phyloP scores from a whole-genome alignment of 1,284 basidiomycete genomes.

The Fomitopsis palustris region DNA sequence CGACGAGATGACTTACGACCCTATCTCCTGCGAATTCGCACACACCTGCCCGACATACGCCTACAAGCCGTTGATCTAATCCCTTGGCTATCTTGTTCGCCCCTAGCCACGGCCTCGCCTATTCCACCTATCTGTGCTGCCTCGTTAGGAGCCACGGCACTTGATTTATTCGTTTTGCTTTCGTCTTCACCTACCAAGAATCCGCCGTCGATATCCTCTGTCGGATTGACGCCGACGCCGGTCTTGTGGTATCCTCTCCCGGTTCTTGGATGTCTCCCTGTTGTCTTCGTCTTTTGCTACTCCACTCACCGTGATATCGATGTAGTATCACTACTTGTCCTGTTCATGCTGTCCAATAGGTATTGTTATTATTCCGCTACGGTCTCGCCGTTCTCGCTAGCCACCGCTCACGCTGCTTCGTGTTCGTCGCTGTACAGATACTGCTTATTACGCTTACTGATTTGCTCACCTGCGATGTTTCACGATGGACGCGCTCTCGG shows the following conservation, averaged over 20 bases:
- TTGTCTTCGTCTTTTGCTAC: background rate
- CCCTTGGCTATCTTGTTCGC: conserved; percentile 3
- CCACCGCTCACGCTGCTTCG: background rate
- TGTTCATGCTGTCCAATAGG: background rate
- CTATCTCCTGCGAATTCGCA: background rate
- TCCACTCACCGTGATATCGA: background rate
- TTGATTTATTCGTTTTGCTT: conserved; percentile 5
- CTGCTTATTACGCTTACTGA: background rate
- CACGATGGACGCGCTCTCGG: conserved; percentile 1
- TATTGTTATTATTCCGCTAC: background rate
- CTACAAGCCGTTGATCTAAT: conserved; percentile 4
- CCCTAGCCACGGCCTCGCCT: background rate
- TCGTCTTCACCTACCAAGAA: background rate
- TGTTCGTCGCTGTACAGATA: conserved; percentile 1
- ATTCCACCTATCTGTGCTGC: conserved; percentile 3
- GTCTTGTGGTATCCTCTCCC: background rate
- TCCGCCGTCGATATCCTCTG: background rate
- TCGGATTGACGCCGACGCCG: background rate
- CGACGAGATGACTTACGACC: background rate
- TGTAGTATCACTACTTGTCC: background rate
- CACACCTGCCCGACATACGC: background rate
- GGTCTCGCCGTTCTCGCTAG: background rate
- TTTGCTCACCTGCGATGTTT: background rate
- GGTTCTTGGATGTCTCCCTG: background rate
- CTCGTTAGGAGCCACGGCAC: background rate